These are phyloP conservation scores for Cicer chorassanicum DNA, from an alignment of 306 rosid species.

Conservation along the genomic window DNA sequence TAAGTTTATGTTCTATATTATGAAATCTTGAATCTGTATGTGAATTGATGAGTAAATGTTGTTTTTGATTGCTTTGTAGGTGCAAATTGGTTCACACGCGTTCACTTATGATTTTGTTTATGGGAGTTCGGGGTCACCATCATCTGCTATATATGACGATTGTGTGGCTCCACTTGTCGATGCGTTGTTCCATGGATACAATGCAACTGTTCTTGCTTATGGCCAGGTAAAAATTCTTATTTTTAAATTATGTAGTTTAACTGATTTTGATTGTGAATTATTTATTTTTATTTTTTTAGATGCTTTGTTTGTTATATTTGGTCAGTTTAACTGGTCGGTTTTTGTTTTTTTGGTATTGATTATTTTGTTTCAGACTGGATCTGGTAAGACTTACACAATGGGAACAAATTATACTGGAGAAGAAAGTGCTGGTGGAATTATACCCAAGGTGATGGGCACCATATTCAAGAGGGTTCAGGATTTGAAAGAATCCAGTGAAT, in stretches of 20 bases:
- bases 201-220: slow-evolving; percentile 95
- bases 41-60: not conserved
- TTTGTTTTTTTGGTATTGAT: not conserved
- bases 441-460: slow-evolving; percentile 78
- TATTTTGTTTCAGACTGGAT: slow-evolving; percentile 72
- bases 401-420: slow-evolving; percentile 83
- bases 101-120: slow-evolving; percentile 89
- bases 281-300: not conserved
- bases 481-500: slow-evolving; percentile 58
- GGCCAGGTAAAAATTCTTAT: slow-evolving; percentile 70
- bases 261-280: not conserved
- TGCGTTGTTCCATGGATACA: slow-evolving; percentile 83
- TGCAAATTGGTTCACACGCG: slow-evolving; percentile 84
- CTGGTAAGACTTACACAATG: slow-evolving; percentile 82
- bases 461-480: slow-evolving; percentile 68
- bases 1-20: not conserved
- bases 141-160: slow-evolving; percentile 63
- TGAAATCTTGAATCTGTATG: not conserved
- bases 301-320: not conserved
- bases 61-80: slow-evolving; percentile 51
- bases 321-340: not conserved
- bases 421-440: slow-evolving; percentile 68
- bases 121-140: slow-evolving; percentile 59
- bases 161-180: slow-evolving; percentile 91
- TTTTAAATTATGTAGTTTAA: not conserved